Evolutionary conservation across 805 yeast genomes (phyloP).

Genomic region (Ogataea trehalophila): DNA sequence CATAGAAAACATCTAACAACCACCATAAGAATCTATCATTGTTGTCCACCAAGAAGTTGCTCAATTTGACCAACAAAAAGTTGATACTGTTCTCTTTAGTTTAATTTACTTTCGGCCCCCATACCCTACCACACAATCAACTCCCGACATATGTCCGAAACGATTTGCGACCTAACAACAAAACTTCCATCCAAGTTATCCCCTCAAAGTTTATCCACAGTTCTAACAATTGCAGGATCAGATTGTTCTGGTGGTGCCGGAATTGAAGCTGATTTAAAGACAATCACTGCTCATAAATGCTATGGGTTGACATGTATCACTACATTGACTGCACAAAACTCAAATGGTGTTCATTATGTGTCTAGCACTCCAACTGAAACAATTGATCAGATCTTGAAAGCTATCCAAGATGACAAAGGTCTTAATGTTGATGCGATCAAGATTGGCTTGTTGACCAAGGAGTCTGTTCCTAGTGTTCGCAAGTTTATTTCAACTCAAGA

Average conservation of each 20-base stretch:
- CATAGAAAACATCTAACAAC: too few relatives aligned
- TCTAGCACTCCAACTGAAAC: slow-evolving; percentile 41
- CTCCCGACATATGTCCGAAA: background rate
- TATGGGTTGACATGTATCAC: slow-evolving; percentile 76
- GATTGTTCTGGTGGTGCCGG: slow-evolving; percentile 94
- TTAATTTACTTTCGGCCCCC: too few relatives aligned
- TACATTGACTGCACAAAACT: slow-evolving; percentile 81
- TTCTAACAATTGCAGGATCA: slow-evolving; percentile 62
- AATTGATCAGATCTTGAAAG: slow-evolving; percentile 46
- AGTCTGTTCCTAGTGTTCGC: slow-evolving; percentile 37
- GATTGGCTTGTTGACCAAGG: slow-evolving; percentile 67
- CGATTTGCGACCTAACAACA: slow-evolving; percentile 4
- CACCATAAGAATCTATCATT: too few relatives aligned
- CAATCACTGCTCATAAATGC: slow-evolving; percentile 73
- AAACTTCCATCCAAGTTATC: slow-evolving; percentile 2
- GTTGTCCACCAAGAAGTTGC: too few relatives aligned
- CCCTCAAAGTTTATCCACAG: slow-evolving; percentile 30
- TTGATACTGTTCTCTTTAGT: too few relatives aligned
- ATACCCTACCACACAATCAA: background rate
- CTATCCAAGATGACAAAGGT: slow-evolving; percentile 47
- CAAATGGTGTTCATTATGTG: slow-evolving; percentile 39
- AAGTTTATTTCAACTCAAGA: slow-evolving; percentile 7
- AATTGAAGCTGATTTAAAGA: slow-evolving; percentile 83
- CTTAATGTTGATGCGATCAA: slow-evolving; percentile 65
- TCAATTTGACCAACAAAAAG: too few relatives aligned